These are phyloP conservation scores for Chaetothyriales sp. DNA, from an alignment of 2,329 filamentous ascomycete genomes.

Conservation along the genomic window DNA sequence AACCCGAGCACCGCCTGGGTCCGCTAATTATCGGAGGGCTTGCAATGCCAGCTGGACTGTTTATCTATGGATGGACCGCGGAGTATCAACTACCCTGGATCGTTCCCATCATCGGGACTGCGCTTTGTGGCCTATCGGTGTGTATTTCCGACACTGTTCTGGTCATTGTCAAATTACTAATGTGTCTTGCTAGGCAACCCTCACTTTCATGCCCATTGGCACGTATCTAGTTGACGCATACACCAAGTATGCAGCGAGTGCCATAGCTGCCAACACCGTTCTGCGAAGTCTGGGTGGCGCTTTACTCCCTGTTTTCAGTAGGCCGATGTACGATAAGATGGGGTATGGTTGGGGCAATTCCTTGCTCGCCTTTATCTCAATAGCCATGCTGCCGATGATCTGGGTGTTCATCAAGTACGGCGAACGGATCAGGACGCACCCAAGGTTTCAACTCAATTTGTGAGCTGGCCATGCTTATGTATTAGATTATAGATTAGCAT, in stretches of 20 bases:
- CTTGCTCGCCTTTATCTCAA: constrained; percentile 40
- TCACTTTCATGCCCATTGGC: constrained; percentile 29
- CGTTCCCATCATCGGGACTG: constrained; percentile 44
- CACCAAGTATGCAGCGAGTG: constrained; percentile 33
- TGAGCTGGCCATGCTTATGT: constrained; percentile 1
- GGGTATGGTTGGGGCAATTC: constrained; percentile 38
- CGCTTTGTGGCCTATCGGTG: constrained; percentile 37
- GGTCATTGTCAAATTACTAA: not conserved
- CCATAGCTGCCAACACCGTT: constrained; percentile 40
- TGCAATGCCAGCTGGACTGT: constrained; percentile 39
- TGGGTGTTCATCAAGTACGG: constrained; percentile 24
- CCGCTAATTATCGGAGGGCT: constrained; percentile 41
- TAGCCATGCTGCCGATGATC: constrained; percentile 33
- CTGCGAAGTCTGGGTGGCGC: constrained; percentile 42
- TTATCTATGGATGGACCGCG: constrained; percentile 45
- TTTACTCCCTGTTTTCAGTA: constrained; percentile 46
- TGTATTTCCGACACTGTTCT: not conserved
- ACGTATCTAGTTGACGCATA: constrained; percentile 47
- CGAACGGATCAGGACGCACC: constrained; percentile 22
- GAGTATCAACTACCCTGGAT: constrained; percentile 42
- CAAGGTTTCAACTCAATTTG: constrained; percentile 18
- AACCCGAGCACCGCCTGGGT: constrained; percentile 37
- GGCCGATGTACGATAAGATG: constrained; percentile 32
- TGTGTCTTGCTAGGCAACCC: constrained; percentile 26
- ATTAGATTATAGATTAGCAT: not conserved